Percentiles rank a stretch among this genome's conserved stretches.
phyloP scores from a whole-genome alignment of 2,329 filamentous ascomycete genomes.

The Sphaerulina populicola region DNA sequence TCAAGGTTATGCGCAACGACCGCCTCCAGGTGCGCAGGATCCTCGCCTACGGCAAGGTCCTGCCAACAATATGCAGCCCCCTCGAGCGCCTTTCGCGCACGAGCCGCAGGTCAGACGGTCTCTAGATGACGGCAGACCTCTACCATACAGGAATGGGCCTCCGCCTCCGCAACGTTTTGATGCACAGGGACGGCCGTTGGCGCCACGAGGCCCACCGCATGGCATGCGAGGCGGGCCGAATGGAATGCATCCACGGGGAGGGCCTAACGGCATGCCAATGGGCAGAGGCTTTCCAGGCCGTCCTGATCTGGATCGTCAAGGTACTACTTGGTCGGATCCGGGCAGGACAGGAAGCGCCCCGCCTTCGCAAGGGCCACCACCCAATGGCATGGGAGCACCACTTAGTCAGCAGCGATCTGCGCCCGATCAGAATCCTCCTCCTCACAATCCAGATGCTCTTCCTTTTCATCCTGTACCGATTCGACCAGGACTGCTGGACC shows the following conservation, averaged over 20 bases:
- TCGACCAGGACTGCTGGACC: conserved; percentile 39
- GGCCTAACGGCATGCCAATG: conserved; percentile 3
- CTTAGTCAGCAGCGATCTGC: conserved; percentile 24
- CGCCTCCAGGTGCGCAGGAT: conserved; percentile 11
- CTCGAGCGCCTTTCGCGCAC: conserved; percentile 22
- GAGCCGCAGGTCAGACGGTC: conserved; percentile 22
- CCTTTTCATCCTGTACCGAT: conserved; percentile 49
- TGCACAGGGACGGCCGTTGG: conserved; percentile 6
- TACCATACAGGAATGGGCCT: conserved; percentile 24
- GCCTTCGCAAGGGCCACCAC: conserved; percentile 14
- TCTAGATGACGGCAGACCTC: conserved; percentile 25
- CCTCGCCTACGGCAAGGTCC: conserved; percentile 10
- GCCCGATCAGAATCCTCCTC: conserved; percentile 13
- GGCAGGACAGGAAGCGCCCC: conserved; percentile 22
- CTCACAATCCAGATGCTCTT: conserved; percentile 47
- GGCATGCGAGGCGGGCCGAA: conserved; percentile 6
- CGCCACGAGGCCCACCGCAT: conserved; percentile 6
- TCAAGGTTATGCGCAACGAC: conserved; percentile 12
- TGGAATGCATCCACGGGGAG: conserved; percentile 4
- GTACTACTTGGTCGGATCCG: conserved; percentile 23
- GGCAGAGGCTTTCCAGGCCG: conserved; percentile 12
- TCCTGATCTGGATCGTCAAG: conserved; percentile 20
- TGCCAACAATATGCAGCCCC: conserved; percentile 17
- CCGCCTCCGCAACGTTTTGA: conserved; percentile 19
- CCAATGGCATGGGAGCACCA: conserved; percentile 18